phyloP scores from a whole-genome alignment of 768 basidiomycete genomes.

The Tulasnella sp. region DNA sequence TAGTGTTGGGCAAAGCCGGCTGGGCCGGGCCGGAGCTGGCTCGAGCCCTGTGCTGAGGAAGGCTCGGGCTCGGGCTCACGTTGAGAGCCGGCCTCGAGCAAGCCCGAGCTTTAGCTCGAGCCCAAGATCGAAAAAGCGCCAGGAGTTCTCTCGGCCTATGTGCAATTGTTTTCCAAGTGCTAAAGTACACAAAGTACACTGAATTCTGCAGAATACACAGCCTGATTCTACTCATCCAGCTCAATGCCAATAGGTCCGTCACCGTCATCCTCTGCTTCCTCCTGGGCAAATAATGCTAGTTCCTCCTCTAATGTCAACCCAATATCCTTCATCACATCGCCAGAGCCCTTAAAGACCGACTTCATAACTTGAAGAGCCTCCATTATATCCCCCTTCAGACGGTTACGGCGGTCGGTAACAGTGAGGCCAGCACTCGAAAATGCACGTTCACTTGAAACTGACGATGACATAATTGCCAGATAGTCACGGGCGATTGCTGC shows the following conservation, averaged over 20 bases:
- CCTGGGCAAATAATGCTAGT: neutral
- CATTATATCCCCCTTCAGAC: neutral
- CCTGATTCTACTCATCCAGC: no score
- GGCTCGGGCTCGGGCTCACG: no score
- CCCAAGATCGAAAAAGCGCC: no score
- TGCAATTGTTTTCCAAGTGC: no score
- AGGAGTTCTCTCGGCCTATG: no score
- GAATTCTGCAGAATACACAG: no score
- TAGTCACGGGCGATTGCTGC: constrained; percentile 47
- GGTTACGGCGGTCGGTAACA: neutral
- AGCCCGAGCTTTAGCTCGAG: no score
- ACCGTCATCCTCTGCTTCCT: neutral
- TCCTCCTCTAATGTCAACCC: neutral
- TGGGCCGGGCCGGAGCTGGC: no score
- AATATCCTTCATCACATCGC: neutral
- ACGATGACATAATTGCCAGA: constrained; percentile 48
- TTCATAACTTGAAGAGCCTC: neutral
- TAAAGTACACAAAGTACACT: no score
- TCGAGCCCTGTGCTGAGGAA: no score
- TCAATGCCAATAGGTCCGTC: neutral
- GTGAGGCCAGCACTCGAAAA: constrained; percentile 51
- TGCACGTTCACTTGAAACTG: constrained; percentile 49
- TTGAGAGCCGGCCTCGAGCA: no score
- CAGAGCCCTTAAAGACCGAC: neutral
- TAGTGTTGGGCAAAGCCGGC: no score